Evolutionary conservation across 225 moss, liverwort and hornwort species (phyloP).

Genomic region (Sphagnum tenellum): DNA sequence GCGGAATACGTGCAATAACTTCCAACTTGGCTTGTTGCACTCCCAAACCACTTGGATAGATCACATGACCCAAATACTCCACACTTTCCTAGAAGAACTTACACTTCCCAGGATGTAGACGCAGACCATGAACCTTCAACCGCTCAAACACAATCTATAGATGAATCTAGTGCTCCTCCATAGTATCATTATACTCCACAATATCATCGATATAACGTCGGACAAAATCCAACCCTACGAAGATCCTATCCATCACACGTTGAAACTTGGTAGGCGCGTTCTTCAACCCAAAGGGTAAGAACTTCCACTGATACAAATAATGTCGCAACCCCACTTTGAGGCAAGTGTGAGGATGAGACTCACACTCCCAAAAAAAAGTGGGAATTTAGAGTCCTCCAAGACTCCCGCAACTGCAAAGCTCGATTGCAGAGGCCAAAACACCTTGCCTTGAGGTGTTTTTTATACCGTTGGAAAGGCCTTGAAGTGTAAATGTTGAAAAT

Average conservation of each 20-base stretch:
- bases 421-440: too few species aligned
- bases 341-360: too few species aligned
- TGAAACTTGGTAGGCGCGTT: background rate
- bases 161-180: background rate
- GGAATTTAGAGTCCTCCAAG: too few species aligned
- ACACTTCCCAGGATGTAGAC: background rate
- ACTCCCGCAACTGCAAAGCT: too few species aligned
- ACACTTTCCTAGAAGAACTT: background rate
- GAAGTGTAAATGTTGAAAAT: too few species aligned
- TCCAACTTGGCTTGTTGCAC: background rate
- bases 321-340: too few species aligned
- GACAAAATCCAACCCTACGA: background rate
- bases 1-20: background rate
- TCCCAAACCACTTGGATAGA: background rate
- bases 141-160: background rate
- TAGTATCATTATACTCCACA: background rate
- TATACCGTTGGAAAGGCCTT: too few species aligned
- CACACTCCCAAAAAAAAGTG: too few species aligned
- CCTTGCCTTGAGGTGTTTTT: too few species aligned
- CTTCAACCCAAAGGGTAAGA: background rate
- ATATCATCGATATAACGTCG: slow-evolving; percentile 8
- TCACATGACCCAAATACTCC: background rate
- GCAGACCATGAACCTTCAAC: background rate
- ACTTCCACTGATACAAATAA: slow-evolving; percentile 2
- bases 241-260: background rate